Evolutionary conservation across 1,139 yeast species (phyloP).

Genomic region (Yamadazyma atlantica): DNA sequence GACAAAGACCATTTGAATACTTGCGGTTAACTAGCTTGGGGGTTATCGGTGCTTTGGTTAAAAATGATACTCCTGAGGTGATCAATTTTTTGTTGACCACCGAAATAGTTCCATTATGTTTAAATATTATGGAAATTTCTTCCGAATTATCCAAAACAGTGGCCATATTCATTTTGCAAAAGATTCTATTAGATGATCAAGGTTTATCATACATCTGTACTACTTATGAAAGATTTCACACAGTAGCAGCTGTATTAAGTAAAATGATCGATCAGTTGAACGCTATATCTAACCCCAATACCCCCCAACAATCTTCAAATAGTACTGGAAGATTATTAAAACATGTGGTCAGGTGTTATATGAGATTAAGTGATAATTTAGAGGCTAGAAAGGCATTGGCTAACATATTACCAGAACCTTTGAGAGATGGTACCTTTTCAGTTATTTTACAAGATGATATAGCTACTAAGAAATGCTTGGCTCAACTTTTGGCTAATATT

Average conservation of each 20-base stretch:
- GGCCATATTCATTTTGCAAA: slow-evolving; percentile 92
- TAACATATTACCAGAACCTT: slow-evolving; percentile 79
- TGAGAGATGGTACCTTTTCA: slow-evolving; percentile 89
- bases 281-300: slow-evolving; percentile 11
- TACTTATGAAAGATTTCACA: slow-evolving; percentile 90
- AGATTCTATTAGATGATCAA: slow-evolving; percentile 85
- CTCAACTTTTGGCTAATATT: slow-evolving; percentile 76
- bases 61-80: slow-evolving; percentile 94
- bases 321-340: slow-evolving; percentile 81
- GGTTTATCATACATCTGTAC: slow-evolving; percentile 93
- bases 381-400: slow-evolving; percentile 90
- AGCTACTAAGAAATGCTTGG: slow-evolving; percentile 83
- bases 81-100: slow-evolving; percentile 87
- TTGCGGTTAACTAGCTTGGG: slow-evolving; percentile 90
- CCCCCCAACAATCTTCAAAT: slow-evolving; percentile 23
- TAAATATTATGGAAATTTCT: slow-evolving; percentile 93
- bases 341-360: slow-evolving; percentile 92
- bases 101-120: slow-evolving; percentile 91
- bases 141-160: slow-evolving; percentile 94
- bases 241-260: slow-evolving; percentile 85
- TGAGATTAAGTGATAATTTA: slow-evolving; percentile 83
- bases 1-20: slow-evolving; percentile 91
- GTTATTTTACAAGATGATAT: slow-evolving; percentile 79
- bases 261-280: slow-evolving; percentile 84
- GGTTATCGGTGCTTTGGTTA: slow-evolving; percentile 94